Conservation (phyloP, 805 yeast species). For the Wickerhamiella azyma region DNA sequence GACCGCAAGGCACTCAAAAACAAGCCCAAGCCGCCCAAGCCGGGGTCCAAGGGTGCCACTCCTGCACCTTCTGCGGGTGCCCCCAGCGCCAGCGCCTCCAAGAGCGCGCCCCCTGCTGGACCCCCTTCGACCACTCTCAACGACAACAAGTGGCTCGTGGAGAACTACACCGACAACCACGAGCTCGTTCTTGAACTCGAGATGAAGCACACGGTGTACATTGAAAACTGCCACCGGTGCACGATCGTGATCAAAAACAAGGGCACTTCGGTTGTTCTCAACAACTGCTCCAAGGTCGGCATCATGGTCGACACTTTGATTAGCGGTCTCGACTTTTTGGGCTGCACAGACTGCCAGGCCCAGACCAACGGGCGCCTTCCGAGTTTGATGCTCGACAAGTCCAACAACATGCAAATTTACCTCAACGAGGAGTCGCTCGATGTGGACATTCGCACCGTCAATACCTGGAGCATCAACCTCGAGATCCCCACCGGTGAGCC, state of each 20-base stretch:
- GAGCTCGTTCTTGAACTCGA: conserved; percentile 66
- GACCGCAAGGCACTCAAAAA: conserved; percentile 88
- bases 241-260: conserved; percentile 82
- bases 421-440: conserved; percentile 57
- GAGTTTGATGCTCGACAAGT: conserved; percentile 73
- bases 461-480: conserved; percentile 73
- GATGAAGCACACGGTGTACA: conserved; percentile 77
- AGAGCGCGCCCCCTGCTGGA: conserved; percentile 47
- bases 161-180: conserved; percentile 52
- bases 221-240: conserved; percentile 62
- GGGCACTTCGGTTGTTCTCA: conserved; percentile 73
- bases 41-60: conserved; percentile 4
- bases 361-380: conserved; percentile 79
- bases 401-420: conserved; percentile 74
- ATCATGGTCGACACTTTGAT: conserved; percentile 73
- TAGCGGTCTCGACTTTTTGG: conserved; percentile 78
- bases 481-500: conserved; percentile 63
- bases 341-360: conserved; percentile 64
- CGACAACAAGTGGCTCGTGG: conserved; percentile 82
- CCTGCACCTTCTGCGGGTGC: conserved; percentile 21
- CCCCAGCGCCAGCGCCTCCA: not conserved
- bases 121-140: conserved; percentile 77
- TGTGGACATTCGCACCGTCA: conserved; percentile 70
- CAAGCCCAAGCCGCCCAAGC: conserved; percentile 25
- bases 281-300: conserved; percentile 58